These are phyloP conservation scores for Sporothrix luriei DNA, from an alignment of 2,329 filamentous ascomycete species.

Conservation along the genomic window DNA sequence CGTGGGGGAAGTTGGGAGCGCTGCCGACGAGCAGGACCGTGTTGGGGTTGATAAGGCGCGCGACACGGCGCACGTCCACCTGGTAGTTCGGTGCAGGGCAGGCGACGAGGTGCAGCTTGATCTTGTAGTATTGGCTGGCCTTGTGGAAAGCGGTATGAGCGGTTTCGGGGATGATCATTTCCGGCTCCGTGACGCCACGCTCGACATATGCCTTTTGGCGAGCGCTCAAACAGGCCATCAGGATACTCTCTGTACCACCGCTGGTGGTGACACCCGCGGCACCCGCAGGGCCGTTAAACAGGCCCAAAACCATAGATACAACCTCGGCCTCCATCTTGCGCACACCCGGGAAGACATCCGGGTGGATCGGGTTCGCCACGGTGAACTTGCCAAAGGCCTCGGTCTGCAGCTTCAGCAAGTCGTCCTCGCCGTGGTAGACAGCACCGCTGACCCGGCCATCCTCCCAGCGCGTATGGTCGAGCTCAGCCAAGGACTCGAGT, in stretches of 20 bases:
- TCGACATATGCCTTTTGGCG: constrained; percentile 86
- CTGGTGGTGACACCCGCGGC: constrained; percentile 87
- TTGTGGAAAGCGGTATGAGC: constrained; percentile 97
- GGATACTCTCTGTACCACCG: constrained; percentile 92
- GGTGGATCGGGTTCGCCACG: constrained; percentile 94
- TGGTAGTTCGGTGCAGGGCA: constrained; percentile 86
- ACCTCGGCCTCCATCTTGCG: constrained; percentile 99
- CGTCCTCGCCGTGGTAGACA: constrained; percentile 90
- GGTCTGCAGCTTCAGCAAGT: constrained; percentile 79
- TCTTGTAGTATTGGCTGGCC: constrained; percentile 92
- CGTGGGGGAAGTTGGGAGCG: constrained; percentile 96
- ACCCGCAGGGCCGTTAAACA: constrained; percentile 87
- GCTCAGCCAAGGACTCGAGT: constrained; percentile 73
- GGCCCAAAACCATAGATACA: constrained; percentile 86
- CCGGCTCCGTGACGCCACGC: constrained; percentile 84
- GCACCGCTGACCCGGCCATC: constrained; percentile 92
- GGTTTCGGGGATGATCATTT: constrained; percentile 95
- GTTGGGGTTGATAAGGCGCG: constrained; percentile 88
- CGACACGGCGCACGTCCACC: constrained; percentile 75
- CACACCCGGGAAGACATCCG: constrained; percentile 96
- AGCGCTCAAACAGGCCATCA: constrained; percentile 91
- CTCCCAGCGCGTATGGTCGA: constrained; percentile 97
- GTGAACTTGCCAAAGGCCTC: constrained; percentile 94
- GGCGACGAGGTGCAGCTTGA: constrained; percentile 85
- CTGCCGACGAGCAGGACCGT: constrained; percentile 91